A percentile compares a stretch with the other conserved stretches of the same genome.
phyloP scores from a whole-genome alignment of 768 basidiomycete genomes.

The Leccinum subtestaceum region DNA sequence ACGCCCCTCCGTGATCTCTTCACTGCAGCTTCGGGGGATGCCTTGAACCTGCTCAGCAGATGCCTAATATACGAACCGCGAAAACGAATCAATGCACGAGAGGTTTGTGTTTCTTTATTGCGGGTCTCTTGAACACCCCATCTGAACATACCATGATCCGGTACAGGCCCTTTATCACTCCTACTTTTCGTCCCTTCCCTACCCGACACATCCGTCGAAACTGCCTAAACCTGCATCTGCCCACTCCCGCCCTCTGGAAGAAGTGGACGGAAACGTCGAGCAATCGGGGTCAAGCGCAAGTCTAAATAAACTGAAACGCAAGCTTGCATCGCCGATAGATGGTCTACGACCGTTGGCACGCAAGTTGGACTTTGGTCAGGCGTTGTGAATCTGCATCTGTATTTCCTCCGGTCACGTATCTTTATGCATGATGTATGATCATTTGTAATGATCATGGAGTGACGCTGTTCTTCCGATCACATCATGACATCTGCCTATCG shows the following conservation, averaged over 20 bases:
- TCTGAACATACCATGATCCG: background rate
- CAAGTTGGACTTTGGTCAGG: conserved; percentile 67
- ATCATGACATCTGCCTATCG: background rate
- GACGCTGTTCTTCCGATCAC: background rate
- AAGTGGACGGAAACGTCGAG: conserved; percentile 74
- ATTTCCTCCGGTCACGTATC: background rate
- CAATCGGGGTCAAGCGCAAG: conserved; percentile 46
- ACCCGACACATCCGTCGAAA: conserved; percentile 84
- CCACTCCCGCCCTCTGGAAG: conserved; percentile 63
- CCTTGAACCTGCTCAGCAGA: conserved; percentile 75
- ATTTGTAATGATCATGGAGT: background rate
- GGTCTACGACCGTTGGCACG: conserved; percentile 62
- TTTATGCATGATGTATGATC: background rate
- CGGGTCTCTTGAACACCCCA: background rate
- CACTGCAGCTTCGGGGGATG: conserved; percentile 84
- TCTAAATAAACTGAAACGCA: conserved; percentile 65
- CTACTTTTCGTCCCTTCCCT: conserved; percentile 84
- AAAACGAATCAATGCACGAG: conserved; percentile 72
- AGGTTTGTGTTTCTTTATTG: conserved; percentile 46
- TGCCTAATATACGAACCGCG: conserved; percentile 85
- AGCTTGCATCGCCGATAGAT: conserved; percentile 54
- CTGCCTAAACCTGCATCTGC: conserved; percentile 69
- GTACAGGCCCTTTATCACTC: conserved; percentile 77
- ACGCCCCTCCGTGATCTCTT: conserved; percentile 82
- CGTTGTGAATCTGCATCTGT: background rate